Conservation (phyloP, 805 yeast genomes). For the Ogataea wickerhamii region DNA sequence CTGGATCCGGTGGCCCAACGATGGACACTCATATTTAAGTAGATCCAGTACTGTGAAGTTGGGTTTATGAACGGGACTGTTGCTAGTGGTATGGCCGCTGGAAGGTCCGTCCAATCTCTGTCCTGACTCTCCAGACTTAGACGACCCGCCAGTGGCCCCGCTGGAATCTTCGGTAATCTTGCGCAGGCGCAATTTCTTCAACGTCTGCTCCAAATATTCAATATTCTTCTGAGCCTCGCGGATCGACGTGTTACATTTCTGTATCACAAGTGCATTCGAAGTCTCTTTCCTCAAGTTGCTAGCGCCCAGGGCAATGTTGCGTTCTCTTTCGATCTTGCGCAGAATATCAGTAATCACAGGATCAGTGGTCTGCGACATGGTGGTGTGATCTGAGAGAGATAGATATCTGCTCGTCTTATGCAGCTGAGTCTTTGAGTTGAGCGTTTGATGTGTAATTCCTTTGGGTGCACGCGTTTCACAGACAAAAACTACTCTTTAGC, state of each 20-base stretch:
- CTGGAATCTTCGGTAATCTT: slow-evolving; percentile 7
- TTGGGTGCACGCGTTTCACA: too few species aligned
- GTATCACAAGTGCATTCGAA: slow-evolving; percentile 76
- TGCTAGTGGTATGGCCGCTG: slow-evolving; percentile 1
- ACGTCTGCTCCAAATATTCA: slow-evolving; percentile 77
- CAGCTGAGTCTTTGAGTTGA: too few species aligned
- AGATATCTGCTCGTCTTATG: too few species aligned
- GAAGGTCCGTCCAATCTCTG: not conserved
- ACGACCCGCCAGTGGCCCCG: slow-evolving; percentile 2
- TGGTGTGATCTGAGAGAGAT: too few species aligned
- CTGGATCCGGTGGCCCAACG: slow-evolving; percentile 90
- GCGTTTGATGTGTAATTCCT: too few species aligned
- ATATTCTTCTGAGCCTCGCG: slow-evolving; percentile 90
- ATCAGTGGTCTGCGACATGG: slow-evolving; percentile 25
- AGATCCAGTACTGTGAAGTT: slow-evolving; percentile 71
- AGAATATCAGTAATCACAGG: slow-evolving; percentile 62
- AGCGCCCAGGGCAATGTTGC: slow-evolving; percentile 84
- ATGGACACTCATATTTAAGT: slow-evolving; percentile 89
- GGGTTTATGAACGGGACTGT: slow-evolving; percentile 31
- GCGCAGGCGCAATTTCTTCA: slow-evolving; percentile 54
- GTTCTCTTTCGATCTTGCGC: slow-evolving; percentile 83
- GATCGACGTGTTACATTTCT: slow-evolving; percentile 84
- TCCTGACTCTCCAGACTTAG: slow-evolving; percentile 3
- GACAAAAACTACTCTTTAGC: not conserved
- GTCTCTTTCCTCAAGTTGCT: slow-evolving; percentile 76